Percentiles rank a stretch among this genome's conserved stretches.
Evolutionary conservation across 2,329 filamentous ascomycete genomes (phyloP).

Genomic region (Fusarium sp.): DNA sequence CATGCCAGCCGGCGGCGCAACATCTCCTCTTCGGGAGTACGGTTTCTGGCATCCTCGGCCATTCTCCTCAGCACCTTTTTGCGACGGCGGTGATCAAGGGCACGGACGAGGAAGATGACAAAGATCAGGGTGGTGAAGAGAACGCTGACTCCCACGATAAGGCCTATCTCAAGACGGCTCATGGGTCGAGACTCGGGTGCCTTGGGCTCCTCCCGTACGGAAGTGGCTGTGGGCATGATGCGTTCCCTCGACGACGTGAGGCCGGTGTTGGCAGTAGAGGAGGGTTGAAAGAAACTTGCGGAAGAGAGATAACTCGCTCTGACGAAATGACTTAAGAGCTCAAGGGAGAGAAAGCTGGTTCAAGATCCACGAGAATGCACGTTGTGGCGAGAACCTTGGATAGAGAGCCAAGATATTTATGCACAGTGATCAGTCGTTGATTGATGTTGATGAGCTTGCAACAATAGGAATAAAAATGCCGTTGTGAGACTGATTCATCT

Average conservation of each 20-base stretch:
- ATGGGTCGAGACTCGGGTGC: conserved; percentile 8
- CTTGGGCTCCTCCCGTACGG: not conserved
- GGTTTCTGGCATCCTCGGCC: conserved; percentile 20
- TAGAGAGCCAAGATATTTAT: not conserved
- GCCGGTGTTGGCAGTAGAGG: not conserved
- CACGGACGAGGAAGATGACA: conserved; percentile 38
- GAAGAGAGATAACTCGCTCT: not conserved
- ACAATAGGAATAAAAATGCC: not conserved
- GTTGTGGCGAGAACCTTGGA: not conserved
- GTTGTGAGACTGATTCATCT: not conserved
- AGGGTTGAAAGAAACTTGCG: not conserved
- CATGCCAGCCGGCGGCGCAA: not conserved
- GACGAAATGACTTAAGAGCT: not conserved
- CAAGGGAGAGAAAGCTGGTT: not conserved
- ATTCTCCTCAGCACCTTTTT: not conserved
- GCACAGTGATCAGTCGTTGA: not conserved
- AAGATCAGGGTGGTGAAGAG: conserved; percentile 36
- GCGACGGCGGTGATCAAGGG: conserved; percentile 19
- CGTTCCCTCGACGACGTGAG: not conserved
- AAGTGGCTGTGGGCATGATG: conserved; percentile 2
- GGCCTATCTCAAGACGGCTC: conserved; percentile 41
- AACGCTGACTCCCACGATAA: conserved; percentile 38
- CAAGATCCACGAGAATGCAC: not conserved
- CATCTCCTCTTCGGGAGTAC: not conserved
- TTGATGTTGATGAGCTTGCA: not conserved